Conservation (phyloP, 176 grass and related monocot genomes). For the Eragrostis curvula region DNA sequence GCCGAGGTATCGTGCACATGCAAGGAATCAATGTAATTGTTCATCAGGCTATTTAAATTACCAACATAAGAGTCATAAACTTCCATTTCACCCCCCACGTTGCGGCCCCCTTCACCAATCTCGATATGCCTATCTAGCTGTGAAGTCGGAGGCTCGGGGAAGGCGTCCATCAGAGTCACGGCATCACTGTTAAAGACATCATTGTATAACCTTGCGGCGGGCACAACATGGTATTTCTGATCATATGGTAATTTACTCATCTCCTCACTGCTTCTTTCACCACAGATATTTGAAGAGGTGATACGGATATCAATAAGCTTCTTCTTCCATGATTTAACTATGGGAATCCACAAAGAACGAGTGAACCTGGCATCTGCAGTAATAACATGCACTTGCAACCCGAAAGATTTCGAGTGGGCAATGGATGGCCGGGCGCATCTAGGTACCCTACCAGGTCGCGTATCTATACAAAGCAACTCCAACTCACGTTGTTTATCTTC, state of each 20-base stretch:
- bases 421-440: neutral
- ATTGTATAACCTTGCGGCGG: neutral
- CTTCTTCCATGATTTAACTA: neutral
- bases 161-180: neutral
- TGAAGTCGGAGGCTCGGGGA: neutral
- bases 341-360: neutral
- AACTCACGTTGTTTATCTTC: neutral
- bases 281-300: neutral
- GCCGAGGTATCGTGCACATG: neutral
- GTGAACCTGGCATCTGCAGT: neutral
- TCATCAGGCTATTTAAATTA: neutral
- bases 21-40: fast-evolving
- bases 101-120: neutral
- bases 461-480: constrained; percentile 11
- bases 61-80: fast-evolving
- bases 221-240: neutral
- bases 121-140: neutral
- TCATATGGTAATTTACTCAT: too few relatives aligned
- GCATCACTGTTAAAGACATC: neutral
- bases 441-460: neutral
- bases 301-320: neutral
- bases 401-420: neutral
- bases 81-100: neutral
- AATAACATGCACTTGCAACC: neutral
- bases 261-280: neutral